Evolutionary conservation across 192 early-diverging fungal species (phyloP), one percentile per base, ranked within the genome.

Genomic region (Rhizoclosmatium globosum): DNA sequence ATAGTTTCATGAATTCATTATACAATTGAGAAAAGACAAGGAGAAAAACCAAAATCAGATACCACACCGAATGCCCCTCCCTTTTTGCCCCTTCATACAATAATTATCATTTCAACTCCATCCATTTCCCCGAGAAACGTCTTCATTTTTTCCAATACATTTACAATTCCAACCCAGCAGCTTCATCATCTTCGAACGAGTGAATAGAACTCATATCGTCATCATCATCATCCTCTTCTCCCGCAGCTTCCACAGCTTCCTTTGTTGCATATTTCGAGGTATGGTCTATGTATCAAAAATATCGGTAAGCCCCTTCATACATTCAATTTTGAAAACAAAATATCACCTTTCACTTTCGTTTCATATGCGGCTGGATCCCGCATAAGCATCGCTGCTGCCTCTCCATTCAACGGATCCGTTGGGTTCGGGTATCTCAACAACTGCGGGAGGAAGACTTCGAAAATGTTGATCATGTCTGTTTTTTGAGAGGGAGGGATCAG

Each of bases 401-500:
- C 98, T 58, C 98, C 97, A 79, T 99, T 99, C 64, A 99, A 87
- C 42, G 98, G 98, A 81, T 99, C 98, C 4, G 96, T 97, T n/a
- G 98, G 97, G 79, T 99, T 99, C 53, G 98, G 98, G 82, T 99
- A 99, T 56, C 96, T 90, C 70, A 99, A 85, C 61, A 99, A 88
- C 85, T 99, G 98, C 43, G 98, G 98, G 71, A 99, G 86, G 80
- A 99, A 99, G 11, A 96, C 94, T 79, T 98, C 98, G 81, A 99
- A 98, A 74, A 99, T 99, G 82, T 99, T 99, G 79, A 98, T 92
- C 95, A 99, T 94, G 71, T 99, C 97, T 95, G 77, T 38, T 53
- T 17, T 31, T 31, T 46, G 31, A 81, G 38, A 3, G 59, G 43
- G 41, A 43, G 81, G 69, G 21, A 48, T 48, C 31, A 45, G 42